Evolutionary conservation across 75 land plant species (phyloP).

Genomic region (Azolla pinnata): DNA sequence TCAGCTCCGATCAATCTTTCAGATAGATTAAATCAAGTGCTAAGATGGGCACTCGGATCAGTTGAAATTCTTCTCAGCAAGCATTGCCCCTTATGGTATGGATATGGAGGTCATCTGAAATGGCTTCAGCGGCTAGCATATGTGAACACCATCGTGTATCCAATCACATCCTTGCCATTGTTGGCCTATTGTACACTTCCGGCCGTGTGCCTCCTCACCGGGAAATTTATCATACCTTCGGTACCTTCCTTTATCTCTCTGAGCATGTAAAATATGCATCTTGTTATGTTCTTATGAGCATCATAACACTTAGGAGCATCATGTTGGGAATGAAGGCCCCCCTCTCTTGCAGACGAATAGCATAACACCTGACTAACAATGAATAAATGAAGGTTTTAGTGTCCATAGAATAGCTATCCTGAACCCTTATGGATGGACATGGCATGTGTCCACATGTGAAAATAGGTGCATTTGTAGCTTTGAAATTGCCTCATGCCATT

Average conservation of each 20-base stretch:
- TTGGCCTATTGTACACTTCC: conserved; percentile 61
- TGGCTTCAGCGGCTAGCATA: conserved; percentile 70
- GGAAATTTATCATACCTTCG: conserved; percentile 73
- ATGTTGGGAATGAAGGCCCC: too few species aligned
- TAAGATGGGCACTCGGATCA: conserved; percentile 81
- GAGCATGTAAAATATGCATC: conserved; percentile 7
- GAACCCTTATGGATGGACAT: too few species aligned
- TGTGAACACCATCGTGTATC: conserved; percentile 72
- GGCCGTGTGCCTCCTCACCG: conserved; percentile 62
- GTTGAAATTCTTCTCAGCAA: conserved; percentile 78
- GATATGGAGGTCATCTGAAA: conserved; percentile 63
- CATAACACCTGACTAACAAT: too few species aligned
- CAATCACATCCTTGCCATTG: conserved; percentile 58
- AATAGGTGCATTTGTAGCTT: too few species aligned
- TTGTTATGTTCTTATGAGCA: not conserved
- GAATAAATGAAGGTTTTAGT: too few species aligned
- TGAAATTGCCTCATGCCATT: too few species aligned
- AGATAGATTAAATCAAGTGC: conserved; percentile 82
- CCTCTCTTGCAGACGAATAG: too few species aligned
- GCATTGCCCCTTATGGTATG: conserved; percentile 88
- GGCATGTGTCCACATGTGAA: too few species aligned
- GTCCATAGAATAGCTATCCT: too few species aligned
- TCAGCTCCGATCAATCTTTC: conserved; percentile 85
- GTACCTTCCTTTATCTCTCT: conserved; percentile 18
- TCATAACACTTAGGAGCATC: too few species aligned